phyloP scores from a whole-genome alignment of 345 rosid species.

The Eutrema yunnanense region DNA sequence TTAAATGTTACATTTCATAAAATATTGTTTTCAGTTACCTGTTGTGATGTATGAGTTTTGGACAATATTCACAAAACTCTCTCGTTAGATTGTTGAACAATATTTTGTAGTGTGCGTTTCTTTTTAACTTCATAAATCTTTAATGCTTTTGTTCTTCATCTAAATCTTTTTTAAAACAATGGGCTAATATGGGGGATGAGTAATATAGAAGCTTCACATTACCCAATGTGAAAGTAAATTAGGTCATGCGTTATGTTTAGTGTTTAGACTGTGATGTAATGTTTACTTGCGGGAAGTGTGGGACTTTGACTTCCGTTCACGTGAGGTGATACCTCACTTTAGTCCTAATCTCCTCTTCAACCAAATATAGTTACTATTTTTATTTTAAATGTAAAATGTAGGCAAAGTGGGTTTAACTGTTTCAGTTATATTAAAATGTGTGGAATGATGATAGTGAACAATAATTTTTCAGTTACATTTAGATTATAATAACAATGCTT shows the following conservation, averaged over 20 bases:
- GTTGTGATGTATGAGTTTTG: slow-evolving; percentile 21
- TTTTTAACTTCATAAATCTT: not conserved
- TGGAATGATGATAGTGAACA: not conserved
- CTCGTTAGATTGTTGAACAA: not conserved
- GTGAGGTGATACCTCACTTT: slow-evolving; percentile 17
- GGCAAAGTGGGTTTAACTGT: too few relatives aligned
- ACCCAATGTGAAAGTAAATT: slow-evolving; percentile 22
- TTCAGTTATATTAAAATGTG: not conserved
- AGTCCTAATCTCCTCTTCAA: not conserved
- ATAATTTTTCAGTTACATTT: not conserved
- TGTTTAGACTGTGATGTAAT: slow-evolving; percentile 25
- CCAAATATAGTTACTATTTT: not conserved
- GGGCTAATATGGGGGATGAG: not conserved
- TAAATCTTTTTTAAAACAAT: not conserved
- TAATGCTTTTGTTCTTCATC: slow-evolving; percentile 8
- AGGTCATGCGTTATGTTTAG: slow-evolving; percentile 31
- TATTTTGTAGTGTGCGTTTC: slow-evolving; percentile 14
- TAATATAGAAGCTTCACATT: slow-evolving; percentile 19
- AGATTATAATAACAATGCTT: not conserved
- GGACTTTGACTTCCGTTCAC: slow-evolving; percentile 18
- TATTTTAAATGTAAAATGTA: not conserved
- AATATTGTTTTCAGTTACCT: slow-evolving; percentile 17
- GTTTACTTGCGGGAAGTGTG: slow-evolving; percentile 30
- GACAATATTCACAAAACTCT: slow-evolving; percentile 15
- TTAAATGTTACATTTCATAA: slow-evolving; percentile 12